Evolutionary conservation across 306 rosid genomes (phyloP).

Genomic region (Rubus idaeus): DNA sequence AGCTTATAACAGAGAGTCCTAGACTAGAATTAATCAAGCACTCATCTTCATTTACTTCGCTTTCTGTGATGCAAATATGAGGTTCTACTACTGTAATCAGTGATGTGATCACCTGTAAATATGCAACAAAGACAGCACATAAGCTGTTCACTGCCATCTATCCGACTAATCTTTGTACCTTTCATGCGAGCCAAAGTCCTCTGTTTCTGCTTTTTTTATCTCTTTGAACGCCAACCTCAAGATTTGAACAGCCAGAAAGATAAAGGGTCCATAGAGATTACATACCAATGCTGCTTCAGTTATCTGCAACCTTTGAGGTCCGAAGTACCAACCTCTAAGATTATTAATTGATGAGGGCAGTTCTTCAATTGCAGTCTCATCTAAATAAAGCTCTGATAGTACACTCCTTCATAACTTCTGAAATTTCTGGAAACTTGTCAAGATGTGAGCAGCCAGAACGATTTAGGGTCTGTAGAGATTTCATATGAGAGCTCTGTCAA

Average conservation of each 20-base stretch:
- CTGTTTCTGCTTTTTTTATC: neutral
- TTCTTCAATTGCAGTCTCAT: neutral
- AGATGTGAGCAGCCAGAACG: neutral
- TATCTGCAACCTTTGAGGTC: neutral
- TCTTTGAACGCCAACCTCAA: neutral
- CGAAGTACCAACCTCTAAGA: neutral
- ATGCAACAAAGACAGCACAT: no score
- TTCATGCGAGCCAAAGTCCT: neutral
- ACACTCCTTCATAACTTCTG: neutral
- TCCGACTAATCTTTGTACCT: neutral
- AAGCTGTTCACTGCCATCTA: neutral
- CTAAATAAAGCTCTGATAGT: neutral
- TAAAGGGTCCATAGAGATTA: neutral
- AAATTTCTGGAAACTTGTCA: neutral
- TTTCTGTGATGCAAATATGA: neutral
- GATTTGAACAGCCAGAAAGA: neutral
- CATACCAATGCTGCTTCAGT: neutral
- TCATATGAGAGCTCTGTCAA: neutral
- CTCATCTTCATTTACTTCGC: no score
- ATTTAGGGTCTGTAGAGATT: neutral
- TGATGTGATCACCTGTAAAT: no score
- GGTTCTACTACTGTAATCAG: no score
- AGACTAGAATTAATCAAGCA: no score
- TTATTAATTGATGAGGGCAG: neutral
- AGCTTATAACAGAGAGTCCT: no score